phyloP scores from a whole-genome alignment of 495 filamentous ascomycete genomes.

The Trypethelium eluteriae region DNA sequence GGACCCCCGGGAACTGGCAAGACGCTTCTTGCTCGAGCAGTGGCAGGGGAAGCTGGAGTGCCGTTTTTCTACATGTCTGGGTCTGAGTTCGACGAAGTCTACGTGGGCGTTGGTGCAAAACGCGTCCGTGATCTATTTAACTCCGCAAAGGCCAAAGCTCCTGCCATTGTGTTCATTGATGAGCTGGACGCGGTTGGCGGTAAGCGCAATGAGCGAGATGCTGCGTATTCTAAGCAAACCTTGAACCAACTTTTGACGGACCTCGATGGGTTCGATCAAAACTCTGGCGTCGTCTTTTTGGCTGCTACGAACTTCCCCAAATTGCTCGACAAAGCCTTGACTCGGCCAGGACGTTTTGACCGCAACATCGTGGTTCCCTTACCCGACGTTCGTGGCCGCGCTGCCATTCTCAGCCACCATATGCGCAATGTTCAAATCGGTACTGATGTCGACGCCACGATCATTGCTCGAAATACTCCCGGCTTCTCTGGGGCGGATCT shows the following conservation, averaged over 20 bases:
- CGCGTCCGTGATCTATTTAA: constrained; percentile 93
- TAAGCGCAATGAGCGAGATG: constrained; percentile 85
- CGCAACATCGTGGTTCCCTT: constrained; percentile 80
- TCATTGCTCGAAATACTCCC: constrained; percentile 76
- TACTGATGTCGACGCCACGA: constrained; percentile 69
- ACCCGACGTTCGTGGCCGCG: constrained; percentile 88
- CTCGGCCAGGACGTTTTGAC: constrained; percentile 90
- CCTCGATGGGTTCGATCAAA: constrained; percentile 92
- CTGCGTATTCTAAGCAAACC: constrained; percentile 93
- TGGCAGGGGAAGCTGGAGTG: constrained; percentile 93
- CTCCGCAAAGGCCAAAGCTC: constrained; percentile 77
- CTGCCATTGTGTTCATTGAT: constrained; percentile 97
- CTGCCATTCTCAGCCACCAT: constrained; percentile 86
- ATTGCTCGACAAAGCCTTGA: constrained; percentile 86
- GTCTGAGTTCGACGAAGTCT: constrained; percentile 96
- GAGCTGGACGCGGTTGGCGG: constrained; percentile 94
- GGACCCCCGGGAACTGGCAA: constrained; percentile 97
- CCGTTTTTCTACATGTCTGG: constrained; percentile 99
- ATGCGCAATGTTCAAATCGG: constrained; percentile 75
- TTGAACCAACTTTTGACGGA: constrained; percentile 98
- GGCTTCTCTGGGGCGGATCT: constrained; percentile 93
- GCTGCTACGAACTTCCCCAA: constrained; percentile 95
- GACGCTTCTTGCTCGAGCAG: constrained; percentile 91
- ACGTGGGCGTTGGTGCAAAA: constrained; percentile 96
- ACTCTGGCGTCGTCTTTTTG: constrained; percentile 86